Evolutionary conservation across 305 asterid genomes (phyloP), one percentile per base, ranked within the genome.

Genomic region (Fraxinus baroniana): DNA sequence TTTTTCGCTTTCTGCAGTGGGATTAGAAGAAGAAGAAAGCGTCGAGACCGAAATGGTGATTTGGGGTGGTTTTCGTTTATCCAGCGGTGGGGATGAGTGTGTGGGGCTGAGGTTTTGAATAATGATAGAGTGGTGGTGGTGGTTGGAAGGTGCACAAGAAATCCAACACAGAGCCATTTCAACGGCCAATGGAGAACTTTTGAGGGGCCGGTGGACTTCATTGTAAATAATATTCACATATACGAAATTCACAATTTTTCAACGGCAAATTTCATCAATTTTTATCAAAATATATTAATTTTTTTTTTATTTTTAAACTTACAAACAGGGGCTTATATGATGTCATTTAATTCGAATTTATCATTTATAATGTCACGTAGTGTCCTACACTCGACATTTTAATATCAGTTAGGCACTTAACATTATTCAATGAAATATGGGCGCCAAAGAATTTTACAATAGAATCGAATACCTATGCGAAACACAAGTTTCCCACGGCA

Each of bases 141-240:
- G 74, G 13, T 64, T 84, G 55, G 84, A 49, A 12, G 74, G 57
- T 24, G 76, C 13, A 52, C 44, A 32, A 22, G 78, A 37, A 79
- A 84, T 78, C 73, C 88, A 85, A 36, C 81, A 33, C 39, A 49
- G 26, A 83, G 84, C 88, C 87, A 83, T 82, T 79, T 79, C 15
- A 5, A 62, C 35, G 8, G 78, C 64, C 64, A 52, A 17, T 1
- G 0, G 64, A 52, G 22, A 52, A 52, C 64, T 9, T 41, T 41
- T 41, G 52, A 41, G 52, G 17, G 52, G 1, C 52, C 52, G 17
- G 17, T 41, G 1, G 52, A 41, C 17, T 41, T 39, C 13, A 2
- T 1, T 1, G 46, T 39, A 39, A 39, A 39, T 39, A 39, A 39
- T 39, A 39, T 8, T 1, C 6, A 35, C 36, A 0, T 39, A 7